Evolutionary conservation across 2,329 filamentous ascomycete species (phyloP).

Genomic region (Penicillium sp.): DNA sequence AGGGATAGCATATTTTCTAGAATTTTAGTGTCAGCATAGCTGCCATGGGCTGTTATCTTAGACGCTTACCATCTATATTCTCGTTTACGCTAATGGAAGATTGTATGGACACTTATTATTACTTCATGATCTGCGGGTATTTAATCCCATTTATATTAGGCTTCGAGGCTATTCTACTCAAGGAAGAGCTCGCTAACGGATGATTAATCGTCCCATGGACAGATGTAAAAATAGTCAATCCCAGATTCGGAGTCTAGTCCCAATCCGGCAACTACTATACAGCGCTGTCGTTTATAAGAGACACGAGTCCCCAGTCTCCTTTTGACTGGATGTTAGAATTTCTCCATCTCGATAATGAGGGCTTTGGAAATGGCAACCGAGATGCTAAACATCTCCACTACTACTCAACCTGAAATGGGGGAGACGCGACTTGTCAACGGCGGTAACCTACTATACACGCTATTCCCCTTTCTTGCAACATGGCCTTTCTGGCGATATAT

Average conservation of each 20-base stretch:
- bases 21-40: no score
- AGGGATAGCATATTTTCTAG: no score
- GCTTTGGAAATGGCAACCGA: neutral
- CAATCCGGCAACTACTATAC: slow-evolving; percentile 17
- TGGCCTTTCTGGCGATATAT: slow-evolving; percentile 48
- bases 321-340: neutral
- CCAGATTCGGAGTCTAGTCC: slow-evolving; percentile 30
- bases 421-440: slow-evolving; percentile 11
- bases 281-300: neutral
- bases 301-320: neutral
- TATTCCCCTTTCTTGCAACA: slow-evolving; percentile 8
- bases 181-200: no score
- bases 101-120: no score
- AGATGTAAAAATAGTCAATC: no score
- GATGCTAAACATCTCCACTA: slow-evolving; percentile 14
- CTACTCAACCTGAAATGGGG: slow-evolving; percentile 7
- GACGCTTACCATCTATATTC: no score
- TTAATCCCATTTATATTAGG: no score
- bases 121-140: no score
- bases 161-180: no score
- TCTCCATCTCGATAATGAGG: slow-evolving; percentile 1
- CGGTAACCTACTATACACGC: neutral
- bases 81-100: no score
- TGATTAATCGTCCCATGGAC: no score
- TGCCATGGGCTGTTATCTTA: no score